These are phyloP conservation scores for Rubus idaeus DNA, from an alignment of 306 rosid genomes.

Conservation along the genomic window DNA sequence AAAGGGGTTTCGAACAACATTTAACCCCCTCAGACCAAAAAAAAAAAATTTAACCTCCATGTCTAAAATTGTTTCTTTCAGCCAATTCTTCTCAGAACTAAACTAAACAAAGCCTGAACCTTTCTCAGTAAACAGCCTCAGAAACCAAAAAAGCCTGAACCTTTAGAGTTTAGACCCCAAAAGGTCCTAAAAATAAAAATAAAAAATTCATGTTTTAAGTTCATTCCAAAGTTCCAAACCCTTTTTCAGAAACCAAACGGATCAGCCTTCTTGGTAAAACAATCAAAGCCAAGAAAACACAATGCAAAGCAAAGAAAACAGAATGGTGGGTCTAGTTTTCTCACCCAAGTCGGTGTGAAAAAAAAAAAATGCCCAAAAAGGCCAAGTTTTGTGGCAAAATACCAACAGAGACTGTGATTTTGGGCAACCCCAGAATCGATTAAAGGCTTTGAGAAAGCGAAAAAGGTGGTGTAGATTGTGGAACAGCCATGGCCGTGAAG, in stretches of 20 bases:
- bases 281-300: not conserved
- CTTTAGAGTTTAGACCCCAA: not conserved
- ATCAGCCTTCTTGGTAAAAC: not conserved
- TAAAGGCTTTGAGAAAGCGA: not conserved
- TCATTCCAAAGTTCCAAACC: not conserved
- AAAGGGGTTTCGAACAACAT: not conserved
- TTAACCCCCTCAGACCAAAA: not conserved
- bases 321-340: not conserved
- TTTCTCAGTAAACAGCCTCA: not conserved
- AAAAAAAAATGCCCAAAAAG: not conserved
- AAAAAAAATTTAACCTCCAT: not conserved
- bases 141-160: not conserved
- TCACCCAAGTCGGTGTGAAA: conserved; percentile 2
- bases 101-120: not conserved
- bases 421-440: conserved; percentile 4
- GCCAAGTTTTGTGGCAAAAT: not conserved
- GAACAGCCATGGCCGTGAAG: conserved; percentile 22
- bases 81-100: not conserved
- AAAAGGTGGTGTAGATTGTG: not conserved
- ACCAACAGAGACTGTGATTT: not conserved
- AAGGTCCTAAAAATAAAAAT: not conserved
- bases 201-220: not conserved
- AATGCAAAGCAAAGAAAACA: not conserved
- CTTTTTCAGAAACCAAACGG: conserved; percentile 14
- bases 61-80: not conserved